A percentile compares a stretch with the other conserved stretches of the same genome.
Evolutionary conservation across 1,139 yeast species (phyloP).

Genomic region (Nakaseomyces nivariensis): DNA sequence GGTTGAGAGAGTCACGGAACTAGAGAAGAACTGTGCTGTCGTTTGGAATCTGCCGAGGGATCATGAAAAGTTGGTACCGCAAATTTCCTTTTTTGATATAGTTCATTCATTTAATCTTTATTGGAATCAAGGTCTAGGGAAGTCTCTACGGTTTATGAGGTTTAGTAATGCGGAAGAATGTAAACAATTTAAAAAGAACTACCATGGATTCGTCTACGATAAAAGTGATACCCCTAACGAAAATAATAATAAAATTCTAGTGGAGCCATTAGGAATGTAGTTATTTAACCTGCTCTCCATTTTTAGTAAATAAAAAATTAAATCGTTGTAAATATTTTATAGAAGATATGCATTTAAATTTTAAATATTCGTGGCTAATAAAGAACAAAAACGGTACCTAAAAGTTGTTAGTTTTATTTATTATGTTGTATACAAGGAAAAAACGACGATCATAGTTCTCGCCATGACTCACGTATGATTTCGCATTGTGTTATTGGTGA

Average conservation of each 20-base stretch:
- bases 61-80: neutral
- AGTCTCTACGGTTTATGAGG: conserved; percentile 18
- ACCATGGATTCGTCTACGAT: conserved; percentile 20
- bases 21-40: conserved; percentile 20
- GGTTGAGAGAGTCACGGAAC: conserved; percentile 8
- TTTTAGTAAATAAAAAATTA: too few relatives aligned
- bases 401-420: too few relatives aligned
- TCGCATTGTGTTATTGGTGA: conserved; percentile 37
- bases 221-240: neutral
- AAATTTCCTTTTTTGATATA: conserved; percentile 17
- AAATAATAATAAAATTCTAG: neutral
- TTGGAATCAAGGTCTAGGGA: conserved; percentile 15
- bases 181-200: conserved; percentile 19
- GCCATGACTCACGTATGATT: conserved; percentile 69
- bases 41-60: conserved; percentile 25
- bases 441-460: conserved; percentile 25
- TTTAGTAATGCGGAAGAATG: conserved; percentile 20
- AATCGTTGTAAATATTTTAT: neutral
- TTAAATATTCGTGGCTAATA: neutral
- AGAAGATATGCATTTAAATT: neutral
- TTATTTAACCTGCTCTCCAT: too few relatives aligned
- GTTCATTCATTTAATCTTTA: conserved; percentile 20
- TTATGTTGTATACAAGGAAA: too few relatives aligned
- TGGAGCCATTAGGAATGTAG: neutral
- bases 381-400: neutral